Evolutionary conservation across 345 rosid genomes (phyloP).

Genomic region (Tarenaya hassleriana): DNA sequence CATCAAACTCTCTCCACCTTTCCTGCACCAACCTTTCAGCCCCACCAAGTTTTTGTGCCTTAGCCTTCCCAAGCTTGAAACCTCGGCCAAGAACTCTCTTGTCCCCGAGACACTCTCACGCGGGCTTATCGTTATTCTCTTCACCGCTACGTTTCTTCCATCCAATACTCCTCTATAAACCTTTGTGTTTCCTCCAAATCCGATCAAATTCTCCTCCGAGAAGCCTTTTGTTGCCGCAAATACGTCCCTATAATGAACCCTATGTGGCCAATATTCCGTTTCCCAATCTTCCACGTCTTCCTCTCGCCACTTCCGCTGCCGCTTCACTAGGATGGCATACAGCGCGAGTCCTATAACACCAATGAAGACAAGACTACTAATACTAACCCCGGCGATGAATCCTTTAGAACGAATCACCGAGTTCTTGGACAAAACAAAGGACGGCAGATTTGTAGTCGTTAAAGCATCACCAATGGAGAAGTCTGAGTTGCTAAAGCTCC

Average conservation of each 20-base stretch:
- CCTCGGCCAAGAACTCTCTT: slow-evolving; percentile 69
- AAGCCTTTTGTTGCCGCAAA: slow-evolving; percentile 55
- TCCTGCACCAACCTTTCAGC: slow-evolving; percentile 79
- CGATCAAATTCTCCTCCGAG: slow-evolving; percentile 58
- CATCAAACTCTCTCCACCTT: slow-evolving; percentile 64
- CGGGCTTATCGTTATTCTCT: slow-evolving; percentile 53
- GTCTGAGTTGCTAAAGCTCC: slow-evolving; percentile 69
- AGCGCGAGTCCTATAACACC: slow-evolving; percentile 26
- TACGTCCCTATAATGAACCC: slow-evolving; percentile 49
- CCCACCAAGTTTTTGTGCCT: slow-evolving; percentile 62
- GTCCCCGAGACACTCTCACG: slow-evolving; percentile 53
- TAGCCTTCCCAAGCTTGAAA: slow-evolving; percentile 63
- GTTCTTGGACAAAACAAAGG: slow-evolving; percentile 47
- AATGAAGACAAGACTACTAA: slow-evolving; percentile 33
- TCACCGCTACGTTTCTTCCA: slow-evolving; percentile 62
- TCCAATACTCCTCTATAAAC: slow-evolving; percentile 64
- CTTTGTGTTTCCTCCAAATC: slow-evolving; percentile 72
- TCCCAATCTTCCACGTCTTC: slow-evolving; percentile 81
- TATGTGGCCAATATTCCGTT: slow-evolving; percentile 83
- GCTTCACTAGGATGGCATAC: slow-evolving; percentile 25
- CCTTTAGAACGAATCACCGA: slow-evolving; percentile 32
- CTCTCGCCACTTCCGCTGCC: slow-evolving; percentile 37
- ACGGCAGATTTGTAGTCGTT: slow-evolving; percentile 58
- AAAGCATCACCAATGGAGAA: slow-evolving; percentile 46
- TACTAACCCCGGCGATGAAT: slow-evolving; percentile 45